Evolutionary conservation across 139 green algal genomes (phyloP).

Genomic region (Chloropicon primus): DNA sequence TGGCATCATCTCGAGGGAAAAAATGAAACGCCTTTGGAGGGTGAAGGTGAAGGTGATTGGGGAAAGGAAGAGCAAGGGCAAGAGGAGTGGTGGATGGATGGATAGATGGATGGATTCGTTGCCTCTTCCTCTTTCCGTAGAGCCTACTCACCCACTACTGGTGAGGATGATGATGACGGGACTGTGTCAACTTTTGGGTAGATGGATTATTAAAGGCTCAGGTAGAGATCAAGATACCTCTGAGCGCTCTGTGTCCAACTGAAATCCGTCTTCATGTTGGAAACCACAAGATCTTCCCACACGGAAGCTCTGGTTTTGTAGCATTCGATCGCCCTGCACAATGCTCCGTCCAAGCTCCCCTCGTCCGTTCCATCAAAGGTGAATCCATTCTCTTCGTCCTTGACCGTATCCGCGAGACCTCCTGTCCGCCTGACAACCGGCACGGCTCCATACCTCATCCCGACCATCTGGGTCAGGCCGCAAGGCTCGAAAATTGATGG

Average conservation of each 20-base stretch:
- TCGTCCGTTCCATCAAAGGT: conserved; percentile 79
- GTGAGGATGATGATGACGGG: no score
- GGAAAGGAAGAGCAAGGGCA: no score
- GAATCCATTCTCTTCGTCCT: conserved; percentile 65
- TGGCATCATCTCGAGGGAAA: no score
- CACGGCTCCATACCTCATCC: conserved; percentile 53
- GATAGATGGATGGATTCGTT: no score
- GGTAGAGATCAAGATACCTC: conserved; percentile 6
- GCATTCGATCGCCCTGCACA: not conserved
- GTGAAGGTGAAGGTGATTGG: no score
- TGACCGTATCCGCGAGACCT: conserved; percentile 72
- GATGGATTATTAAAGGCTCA: not conserved
- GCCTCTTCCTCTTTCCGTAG: no score
- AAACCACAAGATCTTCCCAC: conserved; percentile 24
- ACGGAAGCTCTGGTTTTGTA: not conserved
- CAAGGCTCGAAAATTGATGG: conserved; percentile 94
- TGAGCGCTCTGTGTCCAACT: conserved; percentile 1
- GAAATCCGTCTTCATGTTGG: conserved; percentile 37
- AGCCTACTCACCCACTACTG: no score
- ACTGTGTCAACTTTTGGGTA: no score
- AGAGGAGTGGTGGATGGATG: no score
- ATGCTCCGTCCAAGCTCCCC: conserved; percentile 27
- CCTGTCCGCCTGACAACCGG: conserved; percentile 47
- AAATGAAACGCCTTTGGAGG: no score
- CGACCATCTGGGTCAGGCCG: conserved; percentile 82